A percentile compares a stretch with the other conserved stretches of the same genome.
Evolutionary conservation across 495 filamentous ascomycete genomes (phyloP).

Genomic region (Arthonia radiata): DNA sequence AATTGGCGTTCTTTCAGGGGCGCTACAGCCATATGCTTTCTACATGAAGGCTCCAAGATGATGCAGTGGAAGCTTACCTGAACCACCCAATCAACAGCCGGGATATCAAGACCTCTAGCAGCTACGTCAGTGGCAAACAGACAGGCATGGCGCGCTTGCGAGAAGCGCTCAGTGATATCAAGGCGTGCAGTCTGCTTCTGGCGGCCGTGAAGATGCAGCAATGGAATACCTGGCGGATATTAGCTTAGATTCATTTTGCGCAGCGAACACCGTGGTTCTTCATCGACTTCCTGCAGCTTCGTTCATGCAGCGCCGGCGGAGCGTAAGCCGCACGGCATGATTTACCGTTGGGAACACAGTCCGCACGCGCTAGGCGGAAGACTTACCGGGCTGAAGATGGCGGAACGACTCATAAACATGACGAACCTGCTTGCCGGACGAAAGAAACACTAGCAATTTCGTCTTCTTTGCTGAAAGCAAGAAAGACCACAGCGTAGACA

Average conservation of each 20-base stretch:
- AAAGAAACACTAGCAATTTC: conserved; percentile 86
- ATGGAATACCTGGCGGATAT: conserved; percentile 78
- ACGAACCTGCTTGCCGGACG: conserved; percentile 84
- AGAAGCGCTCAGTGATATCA: conserved; percentile 65
- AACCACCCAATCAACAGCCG: conserved; percentile 92
- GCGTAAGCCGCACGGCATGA: no score
- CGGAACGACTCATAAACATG: conserved; percentile 87
- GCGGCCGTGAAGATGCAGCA: conserved; percentile 85
- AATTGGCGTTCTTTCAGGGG: no score
- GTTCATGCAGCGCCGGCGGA: no score
- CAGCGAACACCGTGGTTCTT: no score
- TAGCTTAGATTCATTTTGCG: no score
- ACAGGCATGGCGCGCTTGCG: conserved; percentile 51
- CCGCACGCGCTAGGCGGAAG: no score
- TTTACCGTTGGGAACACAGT: no score
- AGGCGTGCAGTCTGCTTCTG: conserved; percentile 77
- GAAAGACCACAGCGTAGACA: conserved; percentile 81
- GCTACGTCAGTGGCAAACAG: conserved; percentile 91
- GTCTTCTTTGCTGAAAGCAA: conserved; percentile 65
- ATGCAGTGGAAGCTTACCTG: no score
- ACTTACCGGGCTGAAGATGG: conserved; percentile 77
- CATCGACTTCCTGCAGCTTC: no score
- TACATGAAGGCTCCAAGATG: no score
- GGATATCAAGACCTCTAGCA: conserved; percentile 82
- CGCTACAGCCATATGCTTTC: no score